Evolutionary conservation across 805 yeast genomes (phyloP).

Genomic region (Myxozyma kluyveri): DNA sequence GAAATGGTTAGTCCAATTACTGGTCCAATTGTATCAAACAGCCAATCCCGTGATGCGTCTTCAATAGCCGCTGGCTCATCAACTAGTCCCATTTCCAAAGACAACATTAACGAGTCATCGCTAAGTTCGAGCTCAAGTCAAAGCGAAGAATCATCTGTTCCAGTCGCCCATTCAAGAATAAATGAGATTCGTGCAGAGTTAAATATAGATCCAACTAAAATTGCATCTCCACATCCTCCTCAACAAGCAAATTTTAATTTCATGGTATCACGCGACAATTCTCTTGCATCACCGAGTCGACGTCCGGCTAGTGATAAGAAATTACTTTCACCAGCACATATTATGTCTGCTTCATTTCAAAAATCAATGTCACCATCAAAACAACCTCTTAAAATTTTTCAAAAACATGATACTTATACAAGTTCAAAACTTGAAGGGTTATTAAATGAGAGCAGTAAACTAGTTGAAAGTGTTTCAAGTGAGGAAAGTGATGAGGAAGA

Average conservation of each 20-base stretch:
- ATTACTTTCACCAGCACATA: no score
- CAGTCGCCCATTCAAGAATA: neutral
- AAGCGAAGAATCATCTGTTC: no score
- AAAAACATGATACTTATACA: slow-evolving; percentile 35
- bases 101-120: no score
- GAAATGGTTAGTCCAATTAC: slow-evolving; percentile 23
- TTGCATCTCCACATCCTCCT: slow-evolving; percentile 24
- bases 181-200: slow-evolving; percentile 7
- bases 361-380: slow-evolving; percentile 1
- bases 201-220: slow-evolving; percentile 11
- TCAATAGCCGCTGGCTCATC: no score
- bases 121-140: no score
- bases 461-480: neutral
- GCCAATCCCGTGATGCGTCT: no score
- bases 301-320: no score
- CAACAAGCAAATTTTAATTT: slow-evolving; percentile 21
- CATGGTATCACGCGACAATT: slow-evolving; percentile 1
- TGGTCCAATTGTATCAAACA: slow-evolving; percentile 2
- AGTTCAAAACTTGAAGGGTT: slow-evolving; percentile 33
- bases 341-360: neutral
- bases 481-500: slow-evolving; percentile 4
- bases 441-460: slow-evolving; percentile 6
- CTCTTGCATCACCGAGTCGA: neutral
- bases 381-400: slow-evolving; percentile 33
- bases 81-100: no score